A percentile compares a stretch with the other conserved stretches of the same genome.
Conservation (phyloP, 2,329 filamentous ascomycete species). For the Colletotrichum lupini region DNA sequence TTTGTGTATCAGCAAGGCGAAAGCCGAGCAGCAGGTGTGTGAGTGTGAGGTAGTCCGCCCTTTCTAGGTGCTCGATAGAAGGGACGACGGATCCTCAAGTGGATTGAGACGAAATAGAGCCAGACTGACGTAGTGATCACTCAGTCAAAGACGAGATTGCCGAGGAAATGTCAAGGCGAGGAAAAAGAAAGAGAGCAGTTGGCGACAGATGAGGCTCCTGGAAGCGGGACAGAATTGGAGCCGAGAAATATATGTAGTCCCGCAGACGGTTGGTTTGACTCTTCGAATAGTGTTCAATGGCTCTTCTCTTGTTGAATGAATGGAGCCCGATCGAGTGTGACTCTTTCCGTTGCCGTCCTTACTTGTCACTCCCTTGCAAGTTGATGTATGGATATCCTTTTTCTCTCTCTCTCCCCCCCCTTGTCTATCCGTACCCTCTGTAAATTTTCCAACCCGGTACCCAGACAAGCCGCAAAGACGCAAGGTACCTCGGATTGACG, state of each 20-base stretch:
- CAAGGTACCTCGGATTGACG: conserved; percentile 28
- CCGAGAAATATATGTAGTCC: conserved; percentile 26
- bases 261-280: not conserved
- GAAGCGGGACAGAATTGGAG: conserved; percentile 9
- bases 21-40: not conserved
- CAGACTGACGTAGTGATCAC: conserved; percentile 9
- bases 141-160: not conserved
- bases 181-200: too few relatives aligned
- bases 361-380: conserved; percentile 21
- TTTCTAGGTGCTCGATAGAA: not conserved
- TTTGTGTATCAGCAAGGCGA: not conserved
- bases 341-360: conserved; percentile 37
- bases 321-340: conserved; percentile 35
- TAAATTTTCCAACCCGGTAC: not conserved
- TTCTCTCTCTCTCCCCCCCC: not conserved
- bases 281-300: conserved; percentile 17
- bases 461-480: not conserved
- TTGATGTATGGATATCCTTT: conserved; percentile 6
- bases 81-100: not conserved
- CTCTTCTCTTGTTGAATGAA: conserved; percentile 16
- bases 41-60: too few relatives aligned
- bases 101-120: not conserved
- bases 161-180: not conserved
- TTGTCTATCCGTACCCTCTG: not conserved
- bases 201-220: conserved; percentile 7